A percentile compares a stretch with the other conserved stretches of the same genome.
Conservation (phyloP, 257 asterid species). For the Leonotis leonurus region DNA sequence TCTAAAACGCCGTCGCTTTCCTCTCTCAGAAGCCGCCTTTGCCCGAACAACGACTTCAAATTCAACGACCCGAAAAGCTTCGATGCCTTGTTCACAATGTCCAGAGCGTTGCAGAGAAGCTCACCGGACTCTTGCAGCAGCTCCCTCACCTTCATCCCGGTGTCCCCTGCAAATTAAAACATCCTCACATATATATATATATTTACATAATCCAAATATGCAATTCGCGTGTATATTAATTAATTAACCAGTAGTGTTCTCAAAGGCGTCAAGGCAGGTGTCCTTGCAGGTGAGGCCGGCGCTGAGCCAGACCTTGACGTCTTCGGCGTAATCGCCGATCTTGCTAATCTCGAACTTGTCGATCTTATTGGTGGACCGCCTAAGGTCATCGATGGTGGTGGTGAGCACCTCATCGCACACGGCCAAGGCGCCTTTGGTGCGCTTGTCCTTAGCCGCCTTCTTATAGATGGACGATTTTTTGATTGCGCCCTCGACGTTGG, state of each 20-base stretch:
- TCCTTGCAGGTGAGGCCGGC: slow-evolving; percentile 51
- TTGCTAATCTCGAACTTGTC: slow-evolving; percentile 21
- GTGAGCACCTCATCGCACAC: slow-evolving; percentile 45
- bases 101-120: slow-evolving; percentile 41
- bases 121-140: slow-evolving; percentile 34
- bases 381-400: slow-evolving; percentile 44
- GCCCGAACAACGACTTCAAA: slow-evolving; percentile 24
- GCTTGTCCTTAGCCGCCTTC: slow-evolving; percentile 34
- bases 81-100: slow-evolving; percentile 39
- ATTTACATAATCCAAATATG: no score
- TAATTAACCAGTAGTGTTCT: slow-evolving; percentile 37
- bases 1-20: neutral
- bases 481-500: slow-evolving; percentile 28
- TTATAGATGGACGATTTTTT: slow-evolving; percentile 25
- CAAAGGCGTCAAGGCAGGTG: slow-evolving; percentile 62
- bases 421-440: slow-evolving; percentile 47
- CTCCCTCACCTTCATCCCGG: slow-evolving; percentile 52
- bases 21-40: slow-evolving; percentile 22
- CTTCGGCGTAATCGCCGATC: slow-evolving; percentile 37
- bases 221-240: no score
- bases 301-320: slow-evolving; percentile 67
- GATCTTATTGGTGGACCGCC: slow-evolving; percentile 30
- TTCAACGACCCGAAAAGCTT: slow-evolving; percentile 19
- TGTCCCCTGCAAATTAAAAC: no score
- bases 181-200: no score